phyloP scores from a whole-genome alignment of 2,329 filamentous ascomycete genomes.

The Knufia petricola region DNA sequence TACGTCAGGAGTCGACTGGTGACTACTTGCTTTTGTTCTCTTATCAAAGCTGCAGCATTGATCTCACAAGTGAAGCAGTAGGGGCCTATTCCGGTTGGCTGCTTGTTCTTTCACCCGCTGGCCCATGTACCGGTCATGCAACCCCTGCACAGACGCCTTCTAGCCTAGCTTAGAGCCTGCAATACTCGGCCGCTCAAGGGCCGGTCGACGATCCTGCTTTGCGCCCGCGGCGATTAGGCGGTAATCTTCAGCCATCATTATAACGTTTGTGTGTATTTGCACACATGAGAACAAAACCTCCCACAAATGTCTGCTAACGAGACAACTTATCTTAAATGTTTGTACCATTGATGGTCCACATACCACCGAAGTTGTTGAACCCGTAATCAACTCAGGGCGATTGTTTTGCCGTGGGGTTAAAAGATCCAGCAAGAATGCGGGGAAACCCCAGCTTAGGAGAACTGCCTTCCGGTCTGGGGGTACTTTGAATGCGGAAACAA shows the following conservation, averaged over 20 bases:
- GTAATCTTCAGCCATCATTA: not conserved
- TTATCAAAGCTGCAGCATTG: not conserved
- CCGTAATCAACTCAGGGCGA: not conserved
- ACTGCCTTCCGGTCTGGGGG: not conserved
- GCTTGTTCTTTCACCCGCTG: not conserved
- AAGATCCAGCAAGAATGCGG: not conserved
- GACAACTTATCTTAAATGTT: not conserved
- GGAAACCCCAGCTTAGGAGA: not conserved
- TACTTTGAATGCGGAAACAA: not conserved
- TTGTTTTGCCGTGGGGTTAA: conserved; percentile 1
- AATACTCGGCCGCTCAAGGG: not conserved
- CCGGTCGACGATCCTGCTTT: not conserved
- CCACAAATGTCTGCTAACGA: not conserved
- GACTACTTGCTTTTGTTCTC: not conserved
- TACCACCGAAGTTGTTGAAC: not conserved
- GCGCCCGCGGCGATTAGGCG: not conserved
- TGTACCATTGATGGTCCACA: not conserved
- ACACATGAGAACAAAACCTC: not conserved
- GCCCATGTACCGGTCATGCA: not conserved
- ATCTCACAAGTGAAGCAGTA: not conserved
- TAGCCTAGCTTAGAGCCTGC: not conserved
- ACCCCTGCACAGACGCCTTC: not conserved
- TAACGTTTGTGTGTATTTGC: not conserved
- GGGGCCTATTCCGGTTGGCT: not conserved
- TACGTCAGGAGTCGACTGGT: not conserved